Base-by-base conservation (phyloP, 2,329 filamentous ascomycete species). In the Juglanconis sp. region DNA sequence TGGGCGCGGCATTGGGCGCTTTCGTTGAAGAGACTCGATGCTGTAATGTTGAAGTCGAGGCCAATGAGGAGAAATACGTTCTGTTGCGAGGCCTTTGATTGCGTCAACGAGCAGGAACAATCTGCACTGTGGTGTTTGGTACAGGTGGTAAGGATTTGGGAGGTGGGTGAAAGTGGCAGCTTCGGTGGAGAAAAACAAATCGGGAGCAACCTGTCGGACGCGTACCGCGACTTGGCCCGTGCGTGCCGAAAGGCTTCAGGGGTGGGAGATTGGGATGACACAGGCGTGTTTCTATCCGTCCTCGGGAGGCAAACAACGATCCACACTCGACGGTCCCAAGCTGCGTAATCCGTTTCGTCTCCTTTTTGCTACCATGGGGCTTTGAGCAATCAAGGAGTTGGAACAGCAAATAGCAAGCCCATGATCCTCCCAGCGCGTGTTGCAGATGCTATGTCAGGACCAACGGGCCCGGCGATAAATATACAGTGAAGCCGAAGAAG, bases 1-100 rank as follows among this genome's bases (percentile, higher is more conserved):
- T 24, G 71, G 70, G 57, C 70, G 70, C 57, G 72, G 72, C 66
- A 73, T 73, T 54, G 38, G 34, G 36, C 24, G 46, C 35, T 56
- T 48, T n/a, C 17, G 8, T 15, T 40, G 15, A 11, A 42, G 24
- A 40, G 13, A 30, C 44, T 44, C 31, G 11, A 50, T 56, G 53
- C 31, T 59, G 32, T 34, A 38, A 8, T 38, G 36, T 38, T 13
- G 36, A 38, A 38, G 7, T 38, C 38, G 51, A 53, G 36, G 32
- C 42, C 17, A 30, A 53, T 30, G 51, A 32, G 38, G 35, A 34
- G 57, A 30, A 52, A 31, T 44, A n/a, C 15, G 3, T 17, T 46
- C 11, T 34, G 42, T 47, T 13, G 40, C 38, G 50, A 42, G 35
- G 47, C 13, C 17, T 17, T 40, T 31, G 30, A 51, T 30, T 60